Conservation (phyloP, 169 alveolate species). For the Cryptosporidium canis region DNA sequence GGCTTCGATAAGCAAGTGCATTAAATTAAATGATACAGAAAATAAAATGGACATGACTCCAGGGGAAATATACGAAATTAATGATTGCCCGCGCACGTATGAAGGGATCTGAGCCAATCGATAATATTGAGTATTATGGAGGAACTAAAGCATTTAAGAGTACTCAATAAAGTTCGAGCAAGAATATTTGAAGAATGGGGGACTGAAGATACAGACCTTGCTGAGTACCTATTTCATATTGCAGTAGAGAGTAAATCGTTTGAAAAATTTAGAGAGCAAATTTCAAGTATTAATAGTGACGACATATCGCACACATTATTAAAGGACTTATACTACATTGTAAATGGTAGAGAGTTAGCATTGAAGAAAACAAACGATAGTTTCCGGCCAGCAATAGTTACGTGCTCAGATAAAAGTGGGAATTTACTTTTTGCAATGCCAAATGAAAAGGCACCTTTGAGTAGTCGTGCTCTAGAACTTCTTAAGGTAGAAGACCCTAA, state of each 20-base stretch:
- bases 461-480: constrained; percentile 43
- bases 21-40: background rate
- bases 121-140: constrained; percentile 34
- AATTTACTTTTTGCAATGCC: constrained; percentile 43
- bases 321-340: background rate
- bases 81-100: background rate
- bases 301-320: background rate
- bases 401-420: background rate
- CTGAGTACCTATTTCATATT: constrained; percentile 17
- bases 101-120: background rate
- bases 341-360: background rate
- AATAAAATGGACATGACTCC: constrained; percentile 23
- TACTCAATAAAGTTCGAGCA: background rate
- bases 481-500: constrained; percentile 28
- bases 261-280: background rate
- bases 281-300: background rate
- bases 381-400: background rate
- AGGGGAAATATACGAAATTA: constrained; percentile 43
- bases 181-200: constrained; percentile 57
- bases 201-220: constrained; percentile 37
- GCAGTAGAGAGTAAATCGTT: background rate
- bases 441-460: constrained; percentile 48
- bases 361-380: background rate
- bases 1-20: constrained; percentile 3
- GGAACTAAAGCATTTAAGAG: constrained; percentile 5